A percentile compares a stretch with the other conserved stretches of the same genome.
Evolutionary conservation across 116 monocot genomes (phyloP).

Genomic region (Dioscorea cayenensis): DNA sequence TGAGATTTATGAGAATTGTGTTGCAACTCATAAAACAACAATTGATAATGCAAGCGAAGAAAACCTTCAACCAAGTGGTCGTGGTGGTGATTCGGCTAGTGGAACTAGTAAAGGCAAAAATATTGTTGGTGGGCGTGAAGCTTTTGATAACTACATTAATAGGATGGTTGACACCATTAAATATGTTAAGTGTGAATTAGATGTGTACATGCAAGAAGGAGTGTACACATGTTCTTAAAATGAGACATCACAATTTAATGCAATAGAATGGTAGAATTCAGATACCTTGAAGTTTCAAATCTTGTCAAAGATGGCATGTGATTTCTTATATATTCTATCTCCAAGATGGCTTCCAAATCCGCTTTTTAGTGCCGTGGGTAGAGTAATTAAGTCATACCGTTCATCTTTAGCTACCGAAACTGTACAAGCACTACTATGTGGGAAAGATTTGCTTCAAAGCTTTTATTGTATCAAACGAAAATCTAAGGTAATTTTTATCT

Average conservation of each 20-base stretch:
- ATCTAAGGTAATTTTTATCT: too few species aligned
- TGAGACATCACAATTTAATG: not conserved
- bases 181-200: not conserved
- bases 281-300: not conserved
- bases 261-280: conserved; percentile 3
- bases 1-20: conserved; percentile 42
- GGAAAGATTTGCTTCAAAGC: too few species aligned
- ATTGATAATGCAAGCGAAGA: not conserved
- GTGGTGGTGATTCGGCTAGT: not conserved
- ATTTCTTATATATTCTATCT: not conserved
- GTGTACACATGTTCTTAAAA: not conserved
- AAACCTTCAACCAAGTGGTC: not conserved
- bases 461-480: too few species aligned
- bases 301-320: not conserved
- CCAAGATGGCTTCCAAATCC: not conserved
- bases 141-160: not conserved
- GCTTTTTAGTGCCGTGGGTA: not conserved
- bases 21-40: not conserved
- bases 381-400: too few species aligned
- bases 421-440: too few species aligned
- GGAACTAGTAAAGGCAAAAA: not conserved
- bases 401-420: too few species aligned
- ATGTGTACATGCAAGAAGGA: not conserved
- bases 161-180: not conserved
- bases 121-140: not conserved